A percentile compares a stretch with the other conserved stretches of the same genome.
These are phyloP conservation scores for Diaporthe capsici DNA, from an alignment of 2,329 filamentous ascomycete species.

Conservation along the genomic window DNA sequence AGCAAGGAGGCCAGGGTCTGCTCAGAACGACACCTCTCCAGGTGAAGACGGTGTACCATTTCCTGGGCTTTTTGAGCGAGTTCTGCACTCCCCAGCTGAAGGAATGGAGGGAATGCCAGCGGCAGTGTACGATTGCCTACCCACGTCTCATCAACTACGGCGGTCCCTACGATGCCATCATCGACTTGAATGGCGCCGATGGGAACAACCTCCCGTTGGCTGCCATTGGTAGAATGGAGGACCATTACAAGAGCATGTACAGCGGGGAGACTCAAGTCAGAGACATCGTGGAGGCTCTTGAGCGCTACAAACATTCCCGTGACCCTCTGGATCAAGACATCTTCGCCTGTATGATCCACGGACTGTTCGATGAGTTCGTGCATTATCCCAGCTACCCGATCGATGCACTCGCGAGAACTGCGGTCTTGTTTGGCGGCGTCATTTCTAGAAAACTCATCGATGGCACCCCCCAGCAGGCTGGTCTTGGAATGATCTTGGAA, in stretches of 20 bases:
- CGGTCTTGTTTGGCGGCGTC: conserved; percentile 95
- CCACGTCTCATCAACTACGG: conserved; percentile 97
- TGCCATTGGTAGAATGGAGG: conserved; percentile 93
- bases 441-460: conserved; percentile 95
- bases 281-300: conserved; percentile 86
- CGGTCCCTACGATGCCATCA: conserved; percentile 90
- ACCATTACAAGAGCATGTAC: conserved; percentile 99
- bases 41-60: conserved; percentile 85
- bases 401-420: conserved; percentile 95
- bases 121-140: conserved; percentile 91
- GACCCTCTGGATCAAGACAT: conserved; percentile 91
- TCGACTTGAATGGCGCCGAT: conserved; percentile 85
- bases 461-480: conserved; percentile 90
- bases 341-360: conserved; percentile 98
- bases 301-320: conserved; percentile 88
- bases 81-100: conserved; percentile 68
- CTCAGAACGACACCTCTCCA: conserved; percentile 79
- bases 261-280: conserved; percentile 89
- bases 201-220: conserved; percentile 85
- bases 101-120: conserved; percentile 85
- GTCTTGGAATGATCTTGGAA: conserved; percentile 98
- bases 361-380: conserved; percentile 95
- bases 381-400: conserved; percentile 96
- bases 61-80: conserved; percentile 85
- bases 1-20: conserved; percentile 71